These are phyloP conservation scores for Eucalyptus regnans DNA, from an alignment of 345 rosid species.

Conservation along the genomic window DNA sequence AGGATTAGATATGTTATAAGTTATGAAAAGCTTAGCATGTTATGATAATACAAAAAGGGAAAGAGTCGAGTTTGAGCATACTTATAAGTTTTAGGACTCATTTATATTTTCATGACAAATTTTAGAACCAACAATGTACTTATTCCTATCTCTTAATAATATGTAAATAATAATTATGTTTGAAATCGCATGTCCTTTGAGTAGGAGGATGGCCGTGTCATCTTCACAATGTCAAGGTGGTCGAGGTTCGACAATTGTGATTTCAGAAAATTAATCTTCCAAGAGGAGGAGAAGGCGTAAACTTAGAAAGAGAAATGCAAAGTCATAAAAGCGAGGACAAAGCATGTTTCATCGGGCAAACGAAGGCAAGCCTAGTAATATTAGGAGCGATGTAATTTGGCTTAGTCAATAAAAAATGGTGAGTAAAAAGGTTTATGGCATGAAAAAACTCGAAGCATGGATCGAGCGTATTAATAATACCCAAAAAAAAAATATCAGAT, in stretches of 20 bases:
- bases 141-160: neutral
- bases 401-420: neutral
- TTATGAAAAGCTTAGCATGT: neutral
- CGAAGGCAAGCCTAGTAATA: neutral
- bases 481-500: neutral
- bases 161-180: neutral
- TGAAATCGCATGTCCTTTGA: accelerated
- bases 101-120: too few species aligned
- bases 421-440: neutral
- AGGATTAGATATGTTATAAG: neutral
- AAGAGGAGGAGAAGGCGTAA: neutral
- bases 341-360: neutral
- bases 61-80: neutral
- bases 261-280: neutral
- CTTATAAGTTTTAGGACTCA: too few species aligned
- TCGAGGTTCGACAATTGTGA: neutral
- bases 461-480: accelerated
- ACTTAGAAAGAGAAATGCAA: accelerated
- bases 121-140: neutral
- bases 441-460: neutral
- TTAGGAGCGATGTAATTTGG: neutral
- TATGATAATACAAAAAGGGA: neutral
- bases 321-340: neutral
- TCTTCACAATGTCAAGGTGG: accelerated
- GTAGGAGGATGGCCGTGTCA: neutral